Evolutionary conservation across 108 stramenopile species (phyloP).

Genomic region (Thalassiosira profunda): DNA sequence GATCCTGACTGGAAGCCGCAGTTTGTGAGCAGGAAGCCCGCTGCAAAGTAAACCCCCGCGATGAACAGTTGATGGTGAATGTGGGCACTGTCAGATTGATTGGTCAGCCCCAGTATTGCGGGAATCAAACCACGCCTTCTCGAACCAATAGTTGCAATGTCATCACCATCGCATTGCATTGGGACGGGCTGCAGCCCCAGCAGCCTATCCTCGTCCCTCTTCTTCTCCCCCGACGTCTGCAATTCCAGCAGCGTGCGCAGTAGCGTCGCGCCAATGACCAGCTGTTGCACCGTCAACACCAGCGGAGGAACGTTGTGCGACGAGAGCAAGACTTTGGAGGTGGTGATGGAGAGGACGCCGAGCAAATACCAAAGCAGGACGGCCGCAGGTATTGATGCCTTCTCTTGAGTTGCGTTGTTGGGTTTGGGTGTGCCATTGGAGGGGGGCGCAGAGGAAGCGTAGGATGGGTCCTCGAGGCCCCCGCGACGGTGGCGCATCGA

Average conservation of each 20-base stretch:
- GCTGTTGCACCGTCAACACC: slow-evolving; percentile 62
- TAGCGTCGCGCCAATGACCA: slow-evolving; percentile 45
- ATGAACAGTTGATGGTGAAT: slow-evolving; percentile 39
- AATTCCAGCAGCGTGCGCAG: slow-evolving; percentile 35
- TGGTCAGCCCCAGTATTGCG: slow-evolving; percentile 11
- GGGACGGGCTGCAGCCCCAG: slow-evolving; percentile 35
- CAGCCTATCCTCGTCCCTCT: not conserved
- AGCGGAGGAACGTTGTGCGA: slow-evolving; percentile 49
- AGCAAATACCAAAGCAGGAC: slow-evolving; percentile 79
- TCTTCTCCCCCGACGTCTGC: slow-evolving; percentile 1
- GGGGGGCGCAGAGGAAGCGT: not conserved
- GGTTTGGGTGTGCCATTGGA: not conserved
- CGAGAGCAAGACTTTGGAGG: slow-evolving; percentile 70
- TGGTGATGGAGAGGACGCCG: slow-evolving; percentile 79
- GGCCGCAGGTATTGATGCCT: slow-evolving; percentile 40
- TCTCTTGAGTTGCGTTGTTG: not conserved
- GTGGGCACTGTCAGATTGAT: slow-evolving; percentile 5
- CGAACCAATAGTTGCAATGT: not conserved
- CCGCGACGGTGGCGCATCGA: slow-evolving; percentile 1
- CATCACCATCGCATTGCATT: slow-evolving; percentile 11
- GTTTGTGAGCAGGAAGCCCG: slow-evolving; percentile 81
- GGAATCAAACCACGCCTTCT: slow-evolving; percentile 1
- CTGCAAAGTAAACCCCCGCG: slow-evolving; percentile 62
- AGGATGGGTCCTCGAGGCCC: not conserved
- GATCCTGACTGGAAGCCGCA: slow-evolving; percentile 61